phyloP scores from a whole-genome alignment of 192 early-diverging fungal genomes.

The Coemansia sp. region DNA sequence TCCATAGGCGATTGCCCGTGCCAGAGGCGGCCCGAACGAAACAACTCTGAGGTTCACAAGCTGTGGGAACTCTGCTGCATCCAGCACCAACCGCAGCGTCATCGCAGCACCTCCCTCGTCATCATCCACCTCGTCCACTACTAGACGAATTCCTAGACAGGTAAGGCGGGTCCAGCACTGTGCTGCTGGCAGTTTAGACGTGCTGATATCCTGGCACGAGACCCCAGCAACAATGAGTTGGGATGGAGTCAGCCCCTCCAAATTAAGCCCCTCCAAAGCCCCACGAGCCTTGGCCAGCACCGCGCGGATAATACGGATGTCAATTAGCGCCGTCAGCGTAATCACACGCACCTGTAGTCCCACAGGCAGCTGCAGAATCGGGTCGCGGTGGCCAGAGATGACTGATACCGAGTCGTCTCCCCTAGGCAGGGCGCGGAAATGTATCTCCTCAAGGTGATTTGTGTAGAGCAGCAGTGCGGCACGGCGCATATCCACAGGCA shows the following conservation, averaged over 20 bases:
- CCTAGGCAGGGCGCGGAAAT: slow-evolving; percentile 16
- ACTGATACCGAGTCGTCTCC: slow-evolving; percentile 26
- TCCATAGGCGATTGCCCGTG: slow-evolving; percentile 14
- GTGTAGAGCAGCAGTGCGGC: slow-evolving; percentile 23
- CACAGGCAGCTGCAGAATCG: slow-evolving; percentile 9
- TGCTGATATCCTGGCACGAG: not conserved
- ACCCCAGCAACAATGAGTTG: slow-evolving; percentile 20
- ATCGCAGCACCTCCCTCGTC: too few relatives aligned
- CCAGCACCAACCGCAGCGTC: slow-evolving; percentile 4
- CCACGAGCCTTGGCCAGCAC: slow-evolving; percentile 4
- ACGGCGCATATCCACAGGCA: slow-evolving; percentile 45
- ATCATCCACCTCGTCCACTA: too few relatives aligned
- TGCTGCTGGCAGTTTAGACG: not conserved
- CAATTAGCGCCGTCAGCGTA: slow-evolving; percentile 24
- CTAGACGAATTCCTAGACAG: slow-evolving; percentile 1
- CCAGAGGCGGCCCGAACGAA: too few relatives aligned
- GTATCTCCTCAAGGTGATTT: slow-evolving; percentile 9
- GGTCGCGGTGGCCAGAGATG: slow-evolving; percentile 14
- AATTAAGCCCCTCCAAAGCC: slow-evolving; percentile 12
- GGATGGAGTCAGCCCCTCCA: slow-evolving; percentile 14
- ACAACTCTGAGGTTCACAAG: slow-evolving; percentile 10
- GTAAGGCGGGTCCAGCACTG: not conserved
- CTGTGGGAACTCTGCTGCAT: slow-evolving; percentile 25
- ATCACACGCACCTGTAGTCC: slow-evolving; percentile 6
- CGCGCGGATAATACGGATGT: slow-evolving; percentile 23